Evolutionary conservation across 768 basidiomycete species (phyloP), one percentile per base, ranked within the genome.

Genomic region (Rhodotorula taiwanensis): DNA sequence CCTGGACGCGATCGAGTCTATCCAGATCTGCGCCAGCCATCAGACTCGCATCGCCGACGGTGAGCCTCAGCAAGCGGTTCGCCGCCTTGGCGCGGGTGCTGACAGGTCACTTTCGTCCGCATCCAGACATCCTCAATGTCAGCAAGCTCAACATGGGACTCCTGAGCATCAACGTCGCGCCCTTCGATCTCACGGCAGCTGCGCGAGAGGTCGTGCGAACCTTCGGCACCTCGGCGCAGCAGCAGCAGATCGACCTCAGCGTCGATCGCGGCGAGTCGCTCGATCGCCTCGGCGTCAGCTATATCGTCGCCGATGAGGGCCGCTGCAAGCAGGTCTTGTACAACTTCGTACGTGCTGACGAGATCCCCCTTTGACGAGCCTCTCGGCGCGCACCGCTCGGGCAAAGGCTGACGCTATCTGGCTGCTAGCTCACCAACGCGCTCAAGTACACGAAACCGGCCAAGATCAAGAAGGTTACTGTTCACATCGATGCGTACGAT

Each of bases 41-140:
- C 69, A 65, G 25, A 53, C 52, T 15, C 60, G 66, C 4, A 67
- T 67, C 49, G 66, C 66, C 42, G 66, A 67, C 31, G 36, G 36
- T 16, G 16, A 39, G 36, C 16, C 36, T n/a, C 36, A 39, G 36
- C 36, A n/a, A n/a, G n/a, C n/a, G n/a, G n/a, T n/a, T n/a, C n/a
- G n/a, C n/a, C n/a, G n/a, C n/a, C n/a, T n/a, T n/a, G n/a, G n/a
- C n/a, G n/a, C n/a, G n/a, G n/a, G n/a, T n/a, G n/a, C n/a, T n/a
- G n/a, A n/a, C n/a, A n/a, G n/a, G n/a, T n/a, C n/a, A n/a, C n/a
- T n/a, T n/a, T n/a, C n/a, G n/a, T 39, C 36, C 10, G 16, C 36
- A 10, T 16, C 10, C 36, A 39, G 66, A 67, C 36, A 62, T 67
- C 8, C 54, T 67, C 23, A 62, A 67, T 50, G 66, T 67, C 21